Percentiles rank a stretch among this genome's conserved stretches.
Evolutionary conservation across 768 basidiomycete species (phyloP).

Genomic region (Amanita fuliginea): DNA sequence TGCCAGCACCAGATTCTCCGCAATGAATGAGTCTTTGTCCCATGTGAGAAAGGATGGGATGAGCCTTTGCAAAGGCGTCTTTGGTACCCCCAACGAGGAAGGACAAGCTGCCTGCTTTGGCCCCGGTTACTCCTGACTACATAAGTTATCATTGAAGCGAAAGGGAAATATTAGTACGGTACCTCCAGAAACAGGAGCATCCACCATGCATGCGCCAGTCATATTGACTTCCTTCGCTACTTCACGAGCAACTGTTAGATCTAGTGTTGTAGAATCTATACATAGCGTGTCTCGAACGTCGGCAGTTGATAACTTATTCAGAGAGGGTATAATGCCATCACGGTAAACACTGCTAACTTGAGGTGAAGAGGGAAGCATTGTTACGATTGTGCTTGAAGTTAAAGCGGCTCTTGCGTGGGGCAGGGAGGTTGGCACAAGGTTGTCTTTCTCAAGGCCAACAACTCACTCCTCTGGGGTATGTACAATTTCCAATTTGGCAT

Average conservation of each 20-base stretch:
- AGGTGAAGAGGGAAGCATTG: conserved; percentile 89
- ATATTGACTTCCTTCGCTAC: conserved; percentile 44
- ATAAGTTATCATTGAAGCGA: neutral
- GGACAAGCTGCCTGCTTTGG: conserved; percentile 76
- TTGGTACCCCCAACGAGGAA: conserved; percentile 84
- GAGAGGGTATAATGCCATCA: conserved; percentile 53
- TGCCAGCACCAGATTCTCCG: conserved; percentile 69
- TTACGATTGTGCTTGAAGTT: conserved; percentile 59
- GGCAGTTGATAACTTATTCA: conserved; percentile 36
- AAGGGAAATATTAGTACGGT: conserved; percentile 16
- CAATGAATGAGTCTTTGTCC: conserved; percentile 77
- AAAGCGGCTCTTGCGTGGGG: conserved; percentile 42
- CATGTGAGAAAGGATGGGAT: conserved; percentile 60
- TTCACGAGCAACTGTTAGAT: conserved; percentile 60
- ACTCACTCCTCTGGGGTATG: conserved; percentile 64
- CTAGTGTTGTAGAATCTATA: conserved; percentile 89
- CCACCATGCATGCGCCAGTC: conserved; percentile 68
- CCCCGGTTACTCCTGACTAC: conserved; percentile 68
- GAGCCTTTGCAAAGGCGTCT: conserved; percentile 41
- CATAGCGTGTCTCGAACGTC: conserved; percentile 40
- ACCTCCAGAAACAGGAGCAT: conserved; percentile 95
- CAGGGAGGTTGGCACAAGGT: neutral
- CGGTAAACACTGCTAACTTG: conserved; percentile 74
- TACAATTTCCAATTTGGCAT: conserved; percentile 46
- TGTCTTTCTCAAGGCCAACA: conserved; percentile 9